Base-by-base conservation (phyloP, 768 basidiomycete genomes). In the Dendrothele bispora region DNA sequence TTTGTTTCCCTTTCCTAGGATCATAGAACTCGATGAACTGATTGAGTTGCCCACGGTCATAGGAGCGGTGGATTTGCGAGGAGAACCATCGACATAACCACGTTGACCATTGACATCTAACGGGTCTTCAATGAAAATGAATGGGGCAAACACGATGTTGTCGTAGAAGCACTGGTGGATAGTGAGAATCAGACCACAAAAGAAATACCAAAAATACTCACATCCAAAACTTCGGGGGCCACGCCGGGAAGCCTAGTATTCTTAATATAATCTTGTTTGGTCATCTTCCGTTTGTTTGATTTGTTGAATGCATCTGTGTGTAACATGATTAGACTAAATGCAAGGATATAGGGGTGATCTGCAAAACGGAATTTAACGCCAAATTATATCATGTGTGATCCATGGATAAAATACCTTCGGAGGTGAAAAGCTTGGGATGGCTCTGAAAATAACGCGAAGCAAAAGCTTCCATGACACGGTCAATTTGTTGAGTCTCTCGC, bases 251-350 rank as follows among this genome's bases (percentile, higher is more conserved):
- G 77, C 30, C 79, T 75, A 0, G 95, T 95, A 58, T 99, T 99
- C 70, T 83, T 88, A 58, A 98, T 73, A 61, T 98, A 99, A 61
- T 95, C 95, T 2, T 82, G 75, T 64, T 95, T 98, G 29, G 87
- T 83, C 97, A 99, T 99, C 71, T 98, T 98, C 43, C 84, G 86
- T 70, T 89, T 98, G 70, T 98, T 98, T 53, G 91, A 91, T 67
- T 88, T 91, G 69, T 99, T 99, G 76, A 98, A 98, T 5, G 88
- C 91, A 61, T 99, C 97, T 15, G 97, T 99, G 62, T 98, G 95
- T 41, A 98, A 74, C 95, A 99, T 98, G 58, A 98, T 97, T 61
- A 98, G 73, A 57, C 95, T 98, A 70, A 98, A 98, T 11, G 95
- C 93, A 39, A 98, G 74, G 43, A 98, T 89, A 67, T 98, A 98